phyloP scores from a whole-genome alignment of 108 stramenopile species.

The Skeletonema menzelii region DNA sequence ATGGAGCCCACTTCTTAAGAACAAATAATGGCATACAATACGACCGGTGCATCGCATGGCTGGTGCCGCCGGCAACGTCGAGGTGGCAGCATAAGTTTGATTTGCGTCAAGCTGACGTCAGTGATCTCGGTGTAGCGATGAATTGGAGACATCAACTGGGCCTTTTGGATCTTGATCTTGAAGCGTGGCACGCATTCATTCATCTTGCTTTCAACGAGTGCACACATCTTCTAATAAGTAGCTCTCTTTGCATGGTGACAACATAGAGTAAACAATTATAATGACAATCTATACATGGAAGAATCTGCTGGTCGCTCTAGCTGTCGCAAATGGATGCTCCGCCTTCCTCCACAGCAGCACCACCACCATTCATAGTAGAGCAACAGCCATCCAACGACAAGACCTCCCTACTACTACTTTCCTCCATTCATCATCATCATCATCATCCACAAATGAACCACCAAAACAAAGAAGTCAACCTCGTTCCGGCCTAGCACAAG shows the following conservation, averaged over 20 bases:
- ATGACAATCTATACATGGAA: background rate
- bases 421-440: background rate
- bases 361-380: too few relatives aligned
- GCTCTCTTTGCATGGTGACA: too few relatives aligned
- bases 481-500: constrained; percentile 62
- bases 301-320: background rate
- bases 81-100: background rate
- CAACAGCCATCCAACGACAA: too few relatives aligned
- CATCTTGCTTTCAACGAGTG: too few relatives aligned
- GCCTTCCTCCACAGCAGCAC: background rate
- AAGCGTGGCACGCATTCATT: too few relatives aligned
- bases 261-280: too few relatives aligned
- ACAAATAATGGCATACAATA: too few relatives aligned
- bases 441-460: background rate
- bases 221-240: too few relatives aligned
- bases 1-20: too few relatives aligned
- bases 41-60: too few relatives aligned
- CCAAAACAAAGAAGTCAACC: constrained; percentile 26
- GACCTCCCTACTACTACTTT: background rate
- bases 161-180: background rate
- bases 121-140: background rate
- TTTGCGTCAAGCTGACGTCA: background rate
- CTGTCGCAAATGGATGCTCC: background rate
- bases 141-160: background rate
- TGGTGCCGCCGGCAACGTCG: background rate